Conservation (phyloP, 1,284 basidiomycete species). For the Leccinum griseonigrum region DNA sequence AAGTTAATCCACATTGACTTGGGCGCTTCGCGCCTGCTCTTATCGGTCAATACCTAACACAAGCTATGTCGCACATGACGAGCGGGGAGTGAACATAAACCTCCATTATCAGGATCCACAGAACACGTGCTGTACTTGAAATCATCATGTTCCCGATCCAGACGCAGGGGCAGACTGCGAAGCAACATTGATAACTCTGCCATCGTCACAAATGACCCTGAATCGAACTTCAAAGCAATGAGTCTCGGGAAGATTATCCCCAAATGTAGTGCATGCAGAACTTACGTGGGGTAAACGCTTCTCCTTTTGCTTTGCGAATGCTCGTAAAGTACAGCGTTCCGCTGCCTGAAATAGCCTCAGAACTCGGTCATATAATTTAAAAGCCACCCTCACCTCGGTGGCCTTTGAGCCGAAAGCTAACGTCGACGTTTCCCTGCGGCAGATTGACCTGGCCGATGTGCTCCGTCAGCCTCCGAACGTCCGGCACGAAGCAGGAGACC, state of each 20-base stretch:
- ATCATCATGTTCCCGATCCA: background rate
- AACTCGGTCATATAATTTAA: background rate
- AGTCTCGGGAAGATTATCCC: background rate
- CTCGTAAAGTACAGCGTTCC: constrained; percentile 81
- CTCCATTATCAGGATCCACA: background rate
- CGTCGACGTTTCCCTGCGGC: constrained; percentile 71
- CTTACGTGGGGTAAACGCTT: constrained; percentile 66
- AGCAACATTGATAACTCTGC: constrained; percentile 42
- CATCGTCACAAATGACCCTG: constrained; percentile 66
- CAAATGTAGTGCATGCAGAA: constrained; percentile 13
- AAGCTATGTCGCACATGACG: background rate
- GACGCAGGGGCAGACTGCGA: constrained; percentile 2
- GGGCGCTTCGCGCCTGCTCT: background rate
- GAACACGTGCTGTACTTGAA: background rate
- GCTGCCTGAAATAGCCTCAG: constrained; percentile 40
- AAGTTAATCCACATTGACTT: background rate
- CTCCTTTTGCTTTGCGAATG: constrained; percentile 72
- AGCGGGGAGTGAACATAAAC: background rate
- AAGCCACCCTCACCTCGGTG: constrained; percentile 49
- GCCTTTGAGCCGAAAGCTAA: constrained; percentile 72
- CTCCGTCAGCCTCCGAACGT: background rate
- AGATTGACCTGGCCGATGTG: constrained; percentile 55
- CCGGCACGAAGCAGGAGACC: background rate
- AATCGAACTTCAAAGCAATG: constrained; percentile 53
- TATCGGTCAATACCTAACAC: background rate